A percentile compares a stretch with the other conserved stretches of the same genome.
Evolutionary conservation across 2,329 filamentous ascomycete genomes (phyloP).

Genomic region (Berkeleyomyces rouxiae): DNA sequence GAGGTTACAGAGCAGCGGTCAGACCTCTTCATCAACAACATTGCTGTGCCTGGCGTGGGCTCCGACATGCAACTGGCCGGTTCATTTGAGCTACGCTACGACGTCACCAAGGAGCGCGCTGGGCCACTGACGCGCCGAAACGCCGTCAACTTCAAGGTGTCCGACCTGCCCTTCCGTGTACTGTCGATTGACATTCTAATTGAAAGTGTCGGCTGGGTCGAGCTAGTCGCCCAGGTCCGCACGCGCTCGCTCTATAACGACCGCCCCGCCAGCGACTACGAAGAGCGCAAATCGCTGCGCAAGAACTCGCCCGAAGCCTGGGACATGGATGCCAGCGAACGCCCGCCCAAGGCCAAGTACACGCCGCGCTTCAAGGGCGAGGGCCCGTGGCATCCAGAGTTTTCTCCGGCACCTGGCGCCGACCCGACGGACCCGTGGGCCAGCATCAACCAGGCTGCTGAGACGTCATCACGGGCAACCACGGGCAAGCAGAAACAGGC

Average conservation of each 20-base stretch:
- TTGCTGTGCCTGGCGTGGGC: slow-evolving; percentile 41
- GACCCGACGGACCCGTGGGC: slow-evolving; percentile 13
- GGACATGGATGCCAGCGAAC: slow-evolving; percentile 11
- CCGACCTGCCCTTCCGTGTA: slow-evolving; percentile 62
- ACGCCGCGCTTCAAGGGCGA: slow-evolving; percentile 4
- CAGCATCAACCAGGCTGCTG: slow-evolving; percentile 14
- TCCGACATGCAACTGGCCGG: slow-evolving; percentile 53
- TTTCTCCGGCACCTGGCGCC: neutral
- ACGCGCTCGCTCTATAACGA: slow-evolving; percentile 29
- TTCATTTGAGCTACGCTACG: slow-evolving; percentile 55
- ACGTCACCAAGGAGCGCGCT: slow-evolving; percentile 66
- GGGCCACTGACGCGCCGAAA: slow-evolving; percentile 52
- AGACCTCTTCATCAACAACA: slow-evolving; percentile 41
- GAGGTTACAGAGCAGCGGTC: slow-evolving; percentile 51
- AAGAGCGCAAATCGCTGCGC: slow-evolving; percentile 5
- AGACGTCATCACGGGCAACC: neutral
- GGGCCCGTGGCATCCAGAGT: slow-evolving; percentile 7
- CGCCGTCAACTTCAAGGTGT: slow-evolving; percentile 45
- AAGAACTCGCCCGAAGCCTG: slow-evolving; percentile 5
- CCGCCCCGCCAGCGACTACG: slow-evolving; percentile 16
- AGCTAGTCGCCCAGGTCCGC: slow-evolving; percentile 69
- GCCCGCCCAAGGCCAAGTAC: slow-evolving; percentile 11
- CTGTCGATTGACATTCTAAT: slow-evolving; percentile 72
- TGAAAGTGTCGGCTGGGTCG: slow-evolving; percentile 87
- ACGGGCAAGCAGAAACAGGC: slow-evolving; percentile 11